Evolutionary conservation across 768 basidiomycete genomes (phyloP).

Genomic region (Boletus sp.): DNA sequence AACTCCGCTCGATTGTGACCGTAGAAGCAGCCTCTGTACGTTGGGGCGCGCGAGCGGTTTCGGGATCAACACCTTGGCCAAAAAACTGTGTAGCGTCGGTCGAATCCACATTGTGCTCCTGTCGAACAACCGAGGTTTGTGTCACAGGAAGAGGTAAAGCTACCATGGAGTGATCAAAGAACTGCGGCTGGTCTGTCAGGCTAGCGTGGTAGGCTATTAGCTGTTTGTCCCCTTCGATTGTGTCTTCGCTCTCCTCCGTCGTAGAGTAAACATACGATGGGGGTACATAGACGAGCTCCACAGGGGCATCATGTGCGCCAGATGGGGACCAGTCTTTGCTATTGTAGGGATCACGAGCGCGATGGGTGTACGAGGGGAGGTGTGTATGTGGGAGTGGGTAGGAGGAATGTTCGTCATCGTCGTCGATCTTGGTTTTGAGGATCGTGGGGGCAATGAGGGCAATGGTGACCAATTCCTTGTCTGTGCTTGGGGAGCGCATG

Average conservation of each 20-base stretch:
- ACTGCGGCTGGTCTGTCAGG: slow-evolving; percentile 10
- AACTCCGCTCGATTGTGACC: slow-evolving; percentile 6
- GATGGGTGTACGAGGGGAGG: slow-evolving; percentile 6
- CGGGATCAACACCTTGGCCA: slow-evolving; percentile 18
- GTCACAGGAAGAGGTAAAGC: slow-evolving; percentile 3
- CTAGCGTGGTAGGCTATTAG: slow-evolving; percentile 18
- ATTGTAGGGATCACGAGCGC: slow-evolving; percentile 2
- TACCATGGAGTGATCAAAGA: slow-evolving; percentile 10
- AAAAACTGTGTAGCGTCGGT: slow-evolving; percentile 17
- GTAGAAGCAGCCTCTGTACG: slow-evolving; percentile 17
- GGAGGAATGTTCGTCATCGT: slow-evolving; percentile 36
- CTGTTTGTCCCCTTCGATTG: slow-evolving; percentile 18
- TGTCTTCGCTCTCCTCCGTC: slow-evolving; percentile 16
- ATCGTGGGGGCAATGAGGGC: slow-evolving; percentile 77
- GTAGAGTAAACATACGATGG: slow-evolving; percentile 32
- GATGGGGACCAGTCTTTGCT: slow-evolving; percentile 12
- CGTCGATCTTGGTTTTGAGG: slow-evolving; percentile 71
- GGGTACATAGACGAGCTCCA: slow-evolving; percentile 73
- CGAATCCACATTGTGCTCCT: slow-evolving; percentile 3
- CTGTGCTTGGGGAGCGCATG: slow-evolving; percentile 30
- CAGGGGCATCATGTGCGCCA: slow-evolving; percentile 44
- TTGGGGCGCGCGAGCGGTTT: slow-evolving; percentile 9
- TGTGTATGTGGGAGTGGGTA: slow-evolving; percentile 12
- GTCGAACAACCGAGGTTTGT: neutral
- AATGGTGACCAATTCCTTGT: slow-evolving; percentile 62